Evolutionary conservation across 768 basidiomycete species (phyloP), one percentile per base, ranked within the genome.

Genomic region (Gymnopilus junonius): DNA sequence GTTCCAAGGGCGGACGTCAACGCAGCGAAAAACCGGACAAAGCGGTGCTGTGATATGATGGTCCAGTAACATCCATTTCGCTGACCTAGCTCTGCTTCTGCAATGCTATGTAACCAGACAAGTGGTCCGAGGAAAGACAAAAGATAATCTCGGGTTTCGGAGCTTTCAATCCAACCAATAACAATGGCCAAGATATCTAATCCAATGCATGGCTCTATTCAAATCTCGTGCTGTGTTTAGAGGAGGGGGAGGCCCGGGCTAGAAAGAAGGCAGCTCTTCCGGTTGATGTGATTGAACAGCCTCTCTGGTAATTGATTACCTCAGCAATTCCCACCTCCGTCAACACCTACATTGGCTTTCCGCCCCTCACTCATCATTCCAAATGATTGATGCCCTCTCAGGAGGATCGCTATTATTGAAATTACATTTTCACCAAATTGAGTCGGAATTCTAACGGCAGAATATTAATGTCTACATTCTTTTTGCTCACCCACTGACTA

Each of bases 41-140:
- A 55, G 56, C 62, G 50, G 62, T 57, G 62, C 62, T 42, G 57
- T 31, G 51, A 35, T 27, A 45, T 43, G 35, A n/a, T n/a, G n/a
- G n/a, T 27, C 51, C 25, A 51, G 34, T 37, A 37, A n/a, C n/a
- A n/a, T 40, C 48, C 48, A 29, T 12, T 51, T 32, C 20, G 17
- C 48, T 51, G 48, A 32, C 29, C 48, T 48, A 31, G 48, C 48
- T 51, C 45, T 48, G 45, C 45, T 32, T 51, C 20, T 51, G 48
- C 10, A 50, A 50, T 39, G 46, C 21, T 54, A 55, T 29, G 35
- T 43, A 46, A 46, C 25, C 39, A 25, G 57, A 54, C 32, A 58
- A 54, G 56, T 32, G 25, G 48, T 60, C 58, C 46, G 58, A 59
- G 27, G 48, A n/a, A n/a, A n/a, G n/a, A n/a, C n/a, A n/a, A n/a